Base-by-base conservation (phyloP, 345 rosid genomes). In the Lagerstroemia speciosa region DNA sequence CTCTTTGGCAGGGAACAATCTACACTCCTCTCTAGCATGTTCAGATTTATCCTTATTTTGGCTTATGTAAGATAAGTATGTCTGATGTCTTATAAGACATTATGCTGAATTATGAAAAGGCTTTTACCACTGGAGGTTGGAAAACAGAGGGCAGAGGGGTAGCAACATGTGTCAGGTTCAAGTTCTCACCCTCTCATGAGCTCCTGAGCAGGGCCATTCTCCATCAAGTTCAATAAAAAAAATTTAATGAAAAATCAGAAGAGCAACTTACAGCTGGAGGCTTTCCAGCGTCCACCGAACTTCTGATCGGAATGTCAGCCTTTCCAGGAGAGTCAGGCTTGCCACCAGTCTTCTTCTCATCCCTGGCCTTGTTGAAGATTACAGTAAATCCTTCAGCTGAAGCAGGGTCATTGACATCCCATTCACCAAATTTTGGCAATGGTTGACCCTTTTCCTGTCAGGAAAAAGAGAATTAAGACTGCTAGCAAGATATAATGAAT, bases 341-440 rank as follows among this genome's bases (percentile, higher is more conserved):
- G 79, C 84, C 92, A 65, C 90, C 89, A 2, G 89, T 89, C 79
- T 92, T 92, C 77, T 88, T 92, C 79, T 92, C 96, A 75, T 92
- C 91, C 71, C 96, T 87, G 64, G 94, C 98, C 70, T 89, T 81
- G 80, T 92, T 89, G 74, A 92, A 92, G 45, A 89, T 92, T 58
- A 86, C 96, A 32, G 98, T 92, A 76, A 89, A 92, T 73, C 98
- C 98, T 79, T 89, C 83, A 5, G 98, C 96, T 14, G 98, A 82
- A 40, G 89, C 87, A 67, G 98, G 94, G 75, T 92, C 89, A 72
- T 76, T 86, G 38, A 89, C 92, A 67, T 92, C 98, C 96, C 98
- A 92, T 79, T 92, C 98, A 63, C 98, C 98, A 72, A 92, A 92
- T 78, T 92, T 92, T 48, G 98, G 98, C 78, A 89, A 83, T 63